Evolutionary conservation across 225 moss, liverwort and hornwort genomes (phyloP).

Genomic region (Marchantia paleacea): DNA sequence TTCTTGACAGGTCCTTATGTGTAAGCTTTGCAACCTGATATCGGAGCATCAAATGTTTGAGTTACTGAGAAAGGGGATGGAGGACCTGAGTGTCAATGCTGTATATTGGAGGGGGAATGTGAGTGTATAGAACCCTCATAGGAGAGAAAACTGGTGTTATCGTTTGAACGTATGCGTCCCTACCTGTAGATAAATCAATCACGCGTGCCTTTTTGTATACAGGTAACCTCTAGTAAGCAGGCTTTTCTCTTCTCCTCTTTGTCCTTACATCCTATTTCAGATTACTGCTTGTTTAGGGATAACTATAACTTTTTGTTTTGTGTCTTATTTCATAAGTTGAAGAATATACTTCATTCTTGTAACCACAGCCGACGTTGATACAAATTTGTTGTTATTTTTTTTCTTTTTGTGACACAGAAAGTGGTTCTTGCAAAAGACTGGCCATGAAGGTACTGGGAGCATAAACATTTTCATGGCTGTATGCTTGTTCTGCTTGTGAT

Average conservation of each 20-base stretch:
- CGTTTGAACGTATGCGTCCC: not conserved
- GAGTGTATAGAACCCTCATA: not conserved
- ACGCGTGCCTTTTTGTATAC: not conserved
- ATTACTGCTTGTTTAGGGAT: not conserved
- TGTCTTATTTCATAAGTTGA: not conserved
- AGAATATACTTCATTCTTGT: not conserved
- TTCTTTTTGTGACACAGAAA: conserved; percentile 56
- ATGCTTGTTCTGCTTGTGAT: not conserved
- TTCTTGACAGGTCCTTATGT: conserved; percentile 83
- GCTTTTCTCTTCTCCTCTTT: not conserved
- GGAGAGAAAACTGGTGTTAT: not conserved
- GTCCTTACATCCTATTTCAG: not conserved
- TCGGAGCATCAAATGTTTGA: conserved; percentile 25
- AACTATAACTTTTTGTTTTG: not conserved
- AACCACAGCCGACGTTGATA: not conserved
- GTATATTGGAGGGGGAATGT: not conserved
- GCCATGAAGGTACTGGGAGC: conserved; percentile 69
- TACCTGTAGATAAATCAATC: not conserved
- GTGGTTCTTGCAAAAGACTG: conserved; percentile 93
- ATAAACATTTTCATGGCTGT: not conserved
- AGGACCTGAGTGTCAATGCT: not conserved
- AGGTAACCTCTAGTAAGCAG: not conserved
- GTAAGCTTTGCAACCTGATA: conserved; percentile 64
- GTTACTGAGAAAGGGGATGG: conserved; percentile 20
- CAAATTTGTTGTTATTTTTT: not conserved